phyloP scores from a whole-genome alignment of 208 protist species.

The Sergeia podlipaevii region DNA sequence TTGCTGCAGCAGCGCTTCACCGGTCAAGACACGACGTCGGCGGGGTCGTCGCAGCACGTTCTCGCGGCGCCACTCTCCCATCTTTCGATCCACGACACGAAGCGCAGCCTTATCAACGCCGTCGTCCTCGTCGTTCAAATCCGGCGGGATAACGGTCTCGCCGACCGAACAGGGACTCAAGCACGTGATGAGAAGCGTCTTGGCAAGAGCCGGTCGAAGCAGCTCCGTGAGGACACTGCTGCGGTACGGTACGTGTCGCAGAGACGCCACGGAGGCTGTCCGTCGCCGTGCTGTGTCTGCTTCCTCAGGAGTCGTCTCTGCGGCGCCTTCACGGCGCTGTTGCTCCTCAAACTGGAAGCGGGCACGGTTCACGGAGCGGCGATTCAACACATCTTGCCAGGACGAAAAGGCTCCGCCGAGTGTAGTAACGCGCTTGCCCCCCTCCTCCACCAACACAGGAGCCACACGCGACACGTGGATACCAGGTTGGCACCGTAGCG shows the following conservation, averaged over 20 bases:
- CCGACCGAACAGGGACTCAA: constrained; percentile 48
- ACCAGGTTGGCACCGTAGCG: background rate
- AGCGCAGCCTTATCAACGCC: no score
- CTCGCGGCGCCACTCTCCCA: no score
- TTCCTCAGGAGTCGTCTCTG: constrained; percentile 1
- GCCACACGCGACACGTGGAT: background rate
- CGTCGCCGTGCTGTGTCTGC: background rate
- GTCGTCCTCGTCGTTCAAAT: constrained; percentile 9
- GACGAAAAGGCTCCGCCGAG: background rate
- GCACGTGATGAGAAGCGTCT: constrained; percentile 66
- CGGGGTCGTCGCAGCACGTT: no score
- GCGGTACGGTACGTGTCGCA: constrained; percentile 53
- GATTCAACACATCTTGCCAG: constrained; percentile 17
- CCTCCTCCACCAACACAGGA: background rate
- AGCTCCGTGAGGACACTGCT: constrained; percentile 76
- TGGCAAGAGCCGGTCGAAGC: constrained; percentile 65
- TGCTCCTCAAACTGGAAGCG: constrained; percentile 5
- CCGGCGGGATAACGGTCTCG: constrained; percentile 25
- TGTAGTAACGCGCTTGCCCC: background rate
- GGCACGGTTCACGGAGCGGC: background rate
- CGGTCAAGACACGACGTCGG: no score
- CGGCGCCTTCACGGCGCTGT: constrained; percentile 11
- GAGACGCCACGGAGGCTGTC: constrained; percentile 12
- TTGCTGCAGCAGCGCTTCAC: no score
- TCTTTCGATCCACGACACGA: no score